Percentiles rank a stretch among this genome's conserved stretches.
Evolutionary conservation across 805 yeast genomes (phyloP).

Genomic region (Metschnikowia borealis): DNA sequence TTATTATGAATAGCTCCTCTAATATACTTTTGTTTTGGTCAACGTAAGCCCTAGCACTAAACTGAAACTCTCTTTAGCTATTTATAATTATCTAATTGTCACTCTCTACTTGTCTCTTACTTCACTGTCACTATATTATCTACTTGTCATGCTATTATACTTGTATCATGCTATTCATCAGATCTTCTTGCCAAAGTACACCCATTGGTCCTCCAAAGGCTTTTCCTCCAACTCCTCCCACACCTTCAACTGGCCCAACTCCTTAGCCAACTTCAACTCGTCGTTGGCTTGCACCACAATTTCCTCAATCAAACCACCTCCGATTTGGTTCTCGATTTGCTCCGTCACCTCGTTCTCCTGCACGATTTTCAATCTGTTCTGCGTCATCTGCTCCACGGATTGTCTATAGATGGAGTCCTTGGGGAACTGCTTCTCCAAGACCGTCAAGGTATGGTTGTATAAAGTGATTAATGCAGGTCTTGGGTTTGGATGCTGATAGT

Average conservation of each 20-base stretch:
- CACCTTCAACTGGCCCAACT: constrained; percentile 61
- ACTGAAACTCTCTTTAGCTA: too few relatives aligned
- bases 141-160: not conserved
- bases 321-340: constrained; percentile 68
- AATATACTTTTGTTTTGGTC: not conserved
- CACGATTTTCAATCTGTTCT: constrained; percentile 63
- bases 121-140: too few relatives aligned
- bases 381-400: constrained; percentile 68
- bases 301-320: constrained; percentile 83
- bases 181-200: constrained; percentile 65
- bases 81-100: too few relatives aligned
- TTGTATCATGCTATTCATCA: constrained; percentile 15
- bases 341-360: constrained; percentile 57
- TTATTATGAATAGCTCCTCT: not conserved
- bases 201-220: constrained; percentile 82
- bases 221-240: constrained; percentile 83
- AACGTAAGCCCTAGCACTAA: not conserved
- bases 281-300: constrained; percentile 77
- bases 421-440: constrained; percentile 61
- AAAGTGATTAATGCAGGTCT: constrained; percentile 70
- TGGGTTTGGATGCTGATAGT: constrained; percentile 78
- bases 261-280: constrained; percentile 63
- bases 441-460: constrained; percentile 63
- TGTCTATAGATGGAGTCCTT: constrained; percentile 69
- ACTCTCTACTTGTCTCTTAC: too few relatives aligned